A percentile compares a stretch with the other conserved stretches of the same genome.
These are phyloP conservation scores for Uromyces viciae-fabae DNA, from an alignment of 1,284 basidiomycete species.

Conservation along the genomic window DNA sequence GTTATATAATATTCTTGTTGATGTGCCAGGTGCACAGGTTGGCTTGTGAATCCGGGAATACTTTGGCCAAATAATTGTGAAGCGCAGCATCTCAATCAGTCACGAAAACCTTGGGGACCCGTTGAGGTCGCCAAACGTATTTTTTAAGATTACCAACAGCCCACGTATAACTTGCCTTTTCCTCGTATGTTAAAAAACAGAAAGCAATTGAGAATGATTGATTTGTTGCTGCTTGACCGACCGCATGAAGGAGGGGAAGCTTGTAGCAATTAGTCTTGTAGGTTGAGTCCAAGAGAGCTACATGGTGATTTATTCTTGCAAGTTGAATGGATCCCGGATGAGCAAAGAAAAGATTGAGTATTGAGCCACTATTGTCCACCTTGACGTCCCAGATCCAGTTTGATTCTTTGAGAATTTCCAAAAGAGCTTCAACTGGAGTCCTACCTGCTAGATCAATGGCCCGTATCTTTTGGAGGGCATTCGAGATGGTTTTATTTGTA, in stretches of 20 bases:
- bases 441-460: neutral
- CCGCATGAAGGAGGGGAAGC: neutral
- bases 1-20: neutral
- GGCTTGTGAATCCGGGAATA: neutral
- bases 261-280: neutral
- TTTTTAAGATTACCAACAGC: conserved; percentile 6
- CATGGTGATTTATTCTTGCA: neutral
- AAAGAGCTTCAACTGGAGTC: neutral
- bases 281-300: neutral
- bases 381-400: neutral
- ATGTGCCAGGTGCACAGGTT: neutral
- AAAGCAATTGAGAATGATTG: neutral
- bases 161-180: neutral
- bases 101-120: neutral
- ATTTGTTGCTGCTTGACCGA: neutral
- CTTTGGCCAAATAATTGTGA: neutral
- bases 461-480: neutral
- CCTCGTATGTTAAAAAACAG: conserved; percentile 1
- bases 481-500: neutral
- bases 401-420: neutral
- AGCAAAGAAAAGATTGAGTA: conserved; percentile 4
- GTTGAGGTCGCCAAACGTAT: neutral
- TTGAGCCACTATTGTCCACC: neutral
- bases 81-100: neutral
- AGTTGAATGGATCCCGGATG: neutral